Percentiles rank a stretch among this genome's conserved stretches.
Conservation (phyloP, 192 early-diverging fungal species). For the Neocallimastix lanati region DNA sequence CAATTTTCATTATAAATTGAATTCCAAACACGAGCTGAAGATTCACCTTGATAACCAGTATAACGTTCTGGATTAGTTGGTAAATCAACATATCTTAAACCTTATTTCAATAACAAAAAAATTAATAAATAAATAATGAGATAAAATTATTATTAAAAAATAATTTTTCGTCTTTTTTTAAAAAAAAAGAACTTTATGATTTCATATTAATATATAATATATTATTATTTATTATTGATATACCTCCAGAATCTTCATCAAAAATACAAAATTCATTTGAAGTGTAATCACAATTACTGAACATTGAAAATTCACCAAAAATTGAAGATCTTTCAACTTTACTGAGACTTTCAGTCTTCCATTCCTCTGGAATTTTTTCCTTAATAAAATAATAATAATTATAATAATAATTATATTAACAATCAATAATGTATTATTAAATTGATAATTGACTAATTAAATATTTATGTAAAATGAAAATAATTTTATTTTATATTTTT, state of each 20-base stretch:
- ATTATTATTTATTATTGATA: constrained; percentile 16
- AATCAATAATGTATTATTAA: no score
- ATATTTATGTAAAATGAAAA: no score
- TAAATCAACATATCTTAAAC: constrained; percentile 67
- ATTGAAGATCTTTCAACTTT: constrained; percentile 46
- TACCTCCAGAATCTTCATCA: constrained; percentile 11
- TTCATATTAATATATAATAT: constrained; percentile 9
- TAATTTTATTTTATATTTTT: no score
- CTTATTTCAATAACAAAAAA: constrained; percentile 7
- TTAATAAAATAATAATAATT: constrained; percentile 1
- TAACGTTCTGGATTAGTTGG: constrained; percentile 87
- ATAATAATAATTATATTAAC: no score
- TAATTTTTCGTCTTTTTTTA: no score
- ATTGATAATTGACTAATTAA: no score
- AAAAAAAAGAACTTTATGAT: no score
- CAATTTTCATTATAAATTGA: constrained; percentile 98
- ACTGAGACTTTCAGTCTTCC: constrained; percentile 42
- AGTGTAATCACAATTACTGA: not conserved
- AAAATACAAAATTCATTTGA: not conserved
- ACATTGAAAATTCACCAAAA: not conserved
- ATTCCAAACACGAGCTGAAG: constrained; percentile 76
- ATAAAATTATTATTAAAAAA: no score
- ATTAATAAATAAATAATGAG: not conserved
- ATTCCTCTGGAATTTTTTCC: constrained; percentile 25
- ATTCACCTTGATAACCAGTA: constrained; percentile 84